Base-by-base conservation (phyloP, 73 alveolate genomes). In the Paramecium pentaurelia region DNA sequence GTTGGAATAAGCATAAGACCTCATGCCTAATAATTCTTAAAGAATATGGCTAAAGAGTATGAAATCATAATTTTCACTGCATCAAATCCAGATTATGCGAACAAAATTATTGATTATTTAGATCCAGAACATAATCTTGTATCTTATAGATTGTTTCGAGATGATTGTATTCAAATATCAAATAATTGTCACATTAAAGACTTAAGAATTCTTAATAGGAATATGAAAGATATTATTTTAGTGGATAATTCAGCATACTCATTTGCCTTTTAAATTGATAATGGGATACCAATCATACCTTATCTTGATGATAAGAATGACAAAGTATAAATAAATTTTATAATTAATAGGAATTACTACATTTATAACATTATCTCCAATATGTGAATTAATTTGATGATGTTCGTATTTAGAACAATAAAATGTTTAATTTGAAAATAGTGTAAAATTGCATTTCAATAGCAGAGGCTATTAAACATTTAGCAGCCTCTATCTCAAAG, bases 251-350 rank as follows among this genome's bases (percentile, higher is more conserved):
- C 99, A 10, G 98, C 97, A 54, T 94, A 95, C 34, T 96, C 98
- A 2, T 97, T 94, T 93, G 96, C 97, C 1, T 97, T 93, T 73
- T 93, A 95, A 92, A 86, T 97, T 28, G 96, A 95, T 47, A 97
- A 97, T 93, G 99, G 99, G 30, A 97, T 97, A 18, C 99, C 99
- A 2, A 97, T 97, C 9, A 96, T 97, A 47, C 98, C 99, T 10
- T 97, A 94, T 93, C 89, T 93, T 92, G 99, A 97, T 70, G 94
- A 95, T 36, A 97, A 95, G 86, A 95, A 92, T 37, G 99, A 97
- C 87, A 93, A 71, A 68, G 94, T 71, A 73, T 11, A 6, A 11
- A 36, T 73, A 30, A 8, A 14, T 1, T 20, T 16, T 37, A 73
- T 36, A 32, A 18, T n/a, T 6, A n/a, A 18, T 73, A 80, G 91